phyloP scores from a whole-genome alignment of 2,329 filamentous ascomycete genomes.

The Coleophoma cylindrospora region DNA sequence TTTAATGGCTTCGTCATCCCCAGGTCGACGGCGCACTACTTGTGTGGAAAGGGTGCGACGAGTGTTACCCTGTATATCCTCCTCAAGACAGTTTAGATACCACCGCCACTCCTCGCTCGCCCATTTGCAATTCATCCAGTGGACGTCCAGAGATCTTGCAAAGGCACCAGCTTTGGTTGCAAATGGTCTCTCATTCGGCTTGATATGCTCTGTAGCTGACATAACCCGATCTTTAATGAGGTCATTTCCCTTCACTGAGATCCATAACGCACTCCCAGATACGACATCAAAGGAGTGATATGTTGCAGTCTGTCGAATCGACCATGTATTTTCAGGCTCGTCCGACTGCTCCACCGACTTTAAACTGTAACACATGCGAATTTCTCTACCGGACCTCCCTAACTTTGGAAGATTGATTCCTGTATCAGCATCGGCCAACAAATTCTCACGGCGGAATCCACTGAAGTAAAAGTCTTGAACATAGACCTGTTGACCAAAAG shows the following conservation, averaged over 20 bases:
- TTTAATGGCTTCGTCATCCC: too few relatives aligned
- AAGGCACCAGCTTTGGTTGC: slow-evolving; percentile 10
- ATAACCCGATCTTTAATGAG: slow-evolving; percentile 25
- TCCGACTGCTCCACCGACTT: slow-evolving; percentile 27
- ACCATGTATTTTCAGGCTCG: slow-evolving; percentile 24
- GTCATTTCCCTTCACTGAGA: slow-evolving; percentile 31
- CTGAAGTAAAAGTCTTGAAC: slow-evolving; percentile 30
- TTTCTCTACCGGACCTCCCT: slow-evolving; percentile 28
- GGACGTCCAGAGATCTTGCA: slow-evolving; percentile 22
- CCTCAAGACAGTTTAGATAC: slow-evolving; percentile 33
- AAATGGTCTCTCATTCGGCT: slow-evolving; percentile 4
- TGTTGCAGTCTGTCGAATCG: slow-evolving; percentile 29
- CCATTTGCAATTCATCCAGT: slow-evolving; percentile 31
- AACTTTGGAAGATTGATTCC: slow-evolving; percentile 21
- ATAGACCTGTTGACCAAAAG: slow-evolving; percentile 27
- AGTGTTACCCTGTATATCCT: slow-evolving; percentile 17
- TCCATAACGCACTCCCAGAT: slow-evolving; percentile 28
- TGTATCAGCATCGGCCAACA: slow-evolving; percentile 6
- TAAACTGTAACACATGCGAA: slow-evolving; percentile 34
- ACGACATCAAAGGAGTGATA: slow-evolving; percentile 34
- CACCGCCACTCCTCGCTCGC: slow-evolving; percentile 35
- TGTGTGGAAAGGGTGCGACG: neutral
- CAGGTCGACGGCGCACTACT: too few relatives aligned
- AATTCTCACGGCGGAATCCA: slow-evolving; percentile 27
- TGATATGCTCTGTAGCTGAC: slow-evolving; percentile 7